Conservation (phyloP, 1,284 basidiomycete species). For the Cryptococcus maquisensis region DNA sequence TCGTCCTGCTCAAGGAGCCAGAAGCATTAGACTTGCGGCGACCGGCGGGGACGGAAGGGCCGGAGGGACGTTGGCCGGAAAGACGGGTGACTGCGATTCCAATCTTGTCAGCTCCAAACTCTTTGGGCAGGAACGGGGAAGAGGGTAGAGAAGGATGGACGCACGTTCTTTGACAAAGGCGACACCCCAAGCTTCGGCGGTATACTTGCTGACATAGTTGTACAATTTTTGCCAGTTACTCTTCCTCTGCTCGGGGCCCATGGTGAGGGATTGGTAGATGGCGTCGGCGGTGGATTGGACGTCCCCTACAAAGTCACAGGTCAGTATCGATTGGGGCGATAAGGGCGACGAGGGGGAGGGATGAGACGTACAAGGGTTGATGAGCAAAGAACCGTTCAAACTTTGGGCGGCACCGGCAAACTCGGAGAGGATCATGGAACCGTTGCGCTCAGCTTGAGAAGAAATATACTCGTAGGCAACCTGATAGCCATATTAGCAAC, state of each 20-base stretch:
- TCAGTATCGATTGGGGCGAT: neutral
- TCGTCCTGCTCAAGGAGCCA: constrained; percentile 18
- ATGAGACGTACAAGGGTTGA: constrained; percentile 70
- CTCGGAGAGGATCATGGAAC: constrained; percentile 95
- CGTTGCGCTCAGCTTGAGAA: constrained; percentile 85
- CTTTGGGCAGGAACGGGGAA: neutral
- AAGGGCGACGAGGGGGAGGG: neutral
- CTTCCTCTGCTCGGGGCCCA: constrained; percentile 71
- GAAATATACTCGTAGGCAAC: constrained; percentile 99
- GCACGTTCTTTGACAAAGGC: constrained; percentile 76
- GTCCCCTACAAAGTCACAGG: constrained; percentile 54
- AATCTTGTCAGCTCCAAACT: neutral
- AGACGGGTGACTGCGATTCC: constrained; percentile 25
- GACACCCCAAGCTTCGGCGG: constrained; percentile 85
- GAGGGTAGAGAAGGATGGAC: constrained; percentile 4
- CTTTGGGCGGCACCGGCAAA: constrained; percentile 98
- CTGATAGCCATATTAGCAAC: constrained; percentile 49
- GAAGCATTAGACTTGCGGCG: constrained; percentile 21
- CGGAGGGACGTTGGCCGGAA: constrained; percentile 24
- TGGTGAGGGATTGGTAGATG: constrained; percentile 88
- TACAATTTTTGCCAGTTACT: constrained; percentile 94
- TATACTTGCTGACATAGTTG: constrained; percentile 92
- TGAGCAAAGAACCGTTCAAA: constrained; percentile 85
- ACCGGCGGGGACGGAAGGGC: constrained; percentile 20
- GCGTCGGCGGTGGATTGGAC: constrained; percentile 93